Evolutionary conservation across 768 basidiomycete species (phyloP), one percentile per base, ranked within the genome.

Genomic region (Fomitopsis serialis): DNA sequence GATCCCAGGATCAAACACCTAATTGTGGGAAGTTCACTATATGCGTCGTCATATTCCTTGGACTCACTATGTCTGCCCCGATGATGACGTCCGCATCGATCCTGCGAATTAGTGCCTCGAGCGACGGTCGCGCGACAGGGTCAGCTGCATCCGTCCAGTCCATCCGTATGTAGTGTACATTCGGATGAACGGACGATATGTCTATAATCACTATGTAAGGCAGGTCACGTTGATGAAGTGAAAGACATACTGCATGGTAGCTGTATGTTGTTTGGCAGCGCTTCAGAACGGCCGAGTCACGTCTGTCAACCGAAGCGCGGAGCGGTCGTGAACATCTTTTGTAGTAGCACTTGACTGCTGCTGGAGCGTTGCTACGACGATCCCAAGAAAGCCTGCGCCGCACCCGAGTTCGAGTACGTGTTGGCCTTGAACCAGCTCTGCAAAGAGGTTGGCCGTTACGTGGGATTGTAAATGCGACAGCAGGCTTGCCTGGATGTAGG

Each of bases 351-450:
- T 51, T 22, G 55, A 23, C 8, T 65, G 50, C 48, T 71, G 64
- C 61, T 92, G 89, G 15, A 89, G 64, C 42, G 73, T 73, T 0
- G 80, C 81, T 27, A 81, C 64, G 7, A 89, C 66, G 36, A 80
- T 78, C 3, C 87, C 90, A 15, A 91, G 71, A 60, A 90, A 85
- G n/a, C 90, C 90, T 2, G 76, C 73, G 1, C 90, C 90, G 6
- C 81, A 84, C 11, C 90, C 90, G 1, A 92, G 73, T 64, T 92
- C 90, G 10, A 92, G 75, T 7, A 89, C 73, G 17, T 73, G 68
- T 59, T 74, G 74, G 11, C 65, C 58, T 19, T 56, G 54, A 1
- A 85, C 67, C 11, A 81, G 48, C 8, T 75, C 85, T 73, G 52
- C 15, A 23, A 27, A 12, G 10, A 2, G 1, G 2, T 45, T 13